Conservation (phyloP, 1,139 yeast species). For the Scheffersomyces segobiensis region DNA sequence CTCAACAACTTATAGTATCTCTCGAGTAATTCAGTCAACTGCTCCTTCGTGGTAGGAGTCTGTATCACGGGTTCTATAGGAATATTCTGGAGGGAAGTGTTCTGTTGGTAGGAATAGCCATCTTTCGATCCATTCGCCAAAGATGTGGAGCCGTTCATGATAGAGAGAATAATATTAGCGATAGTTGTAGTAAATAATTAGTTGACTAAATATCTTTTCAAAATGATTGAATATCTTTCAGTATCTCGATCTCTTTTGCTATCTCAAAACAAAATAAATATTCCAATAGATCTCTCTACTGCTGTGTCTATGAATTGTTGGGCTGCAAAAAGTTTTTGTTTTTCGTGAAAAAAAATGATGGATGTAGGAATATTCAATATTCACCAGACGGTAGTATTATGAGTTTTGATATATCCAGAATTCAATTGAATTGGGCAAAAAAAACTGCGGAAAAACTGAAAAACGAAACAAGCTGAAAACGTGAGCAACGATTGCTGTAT, state of each 20-base stretch:
- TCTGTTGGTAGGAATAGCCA: constrained; percentile 3
- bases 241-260: background rate
- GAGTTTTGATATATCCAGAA: background rate
- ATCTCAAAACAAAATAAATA: background rate
- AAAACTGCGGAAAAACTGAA: background rate
- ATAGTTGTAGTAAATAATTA: background rate
- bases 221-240: background rate
- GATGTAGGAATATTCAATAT: background rate
- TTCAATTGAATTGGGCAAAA: no score
- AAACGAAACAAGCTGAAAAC: background rate
- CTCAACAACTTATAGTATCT: constrained; percentile 32
- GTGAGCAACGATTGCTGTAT: background rate
- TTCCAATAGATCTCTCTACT: background rate
- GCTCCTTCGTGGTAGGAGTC: constrained; percentile 31
- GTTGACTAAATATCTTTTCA: background rate
- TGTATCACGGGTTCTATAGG: constrained; percentile 4
- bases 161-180: background rate
- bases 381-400: background rate
- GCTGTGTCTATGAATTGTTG: background rate
- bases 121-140: background rate
- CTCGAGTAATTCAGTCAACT: constrained; percentile 31
- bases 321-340: background rate
- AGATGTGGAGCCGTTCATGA: background rate
- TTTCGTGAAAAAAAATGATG: constrained; percentile 2
- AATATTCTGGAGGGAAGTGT: background rate